Evolutionary conservation across 2,329 filamentous ascomycete genomes (phyloP).

Genomic region (Pochonia chlamydosporia): DNA sequence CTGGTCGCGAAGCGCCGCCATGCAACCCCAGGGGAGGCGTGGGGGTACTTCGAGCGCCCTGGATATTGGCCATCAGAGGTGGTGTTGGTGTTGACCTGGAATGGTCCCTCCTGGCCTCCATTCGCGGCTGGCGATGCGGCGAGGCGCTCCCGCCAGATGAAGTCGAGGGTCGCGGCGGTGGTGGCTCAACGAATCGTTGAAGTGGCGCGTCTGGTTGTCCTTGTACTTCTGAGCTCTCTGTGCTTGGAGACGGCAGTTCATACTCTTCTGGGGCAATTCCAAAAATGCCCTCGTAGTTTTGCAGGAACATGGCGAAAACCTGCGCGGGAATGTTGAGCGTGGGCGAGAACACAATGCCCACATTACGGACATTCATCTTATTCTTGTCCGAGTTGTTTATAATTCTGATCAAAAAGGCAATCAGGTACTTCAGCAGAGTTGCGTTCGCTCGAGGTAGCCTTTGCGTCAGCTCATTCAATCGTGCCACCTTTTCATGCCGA

Average conservation of each 20-base stretch:
- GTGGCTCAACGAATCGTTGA: conserved; percentile 26
- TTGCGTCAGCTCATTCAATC: conserved; percentile 72
- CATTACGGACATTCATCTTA: conserved; percentile 97
- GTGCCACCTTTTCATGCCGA: conserved; percentile 67
- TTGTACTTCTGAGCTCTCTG: conserved; percentile 31
- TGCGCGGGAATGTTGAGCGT: conserved; percentile 94
- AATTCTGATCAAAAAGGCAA: conserved; percentile 84
- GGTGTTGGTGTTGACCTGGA: conserved; percentile 42
- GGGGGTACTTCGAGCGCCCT: conserved; percentile 30
- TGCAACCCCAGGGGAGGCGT: conserved; percentile 36
- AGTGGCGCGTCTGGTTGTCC: conserved; percentile 21
- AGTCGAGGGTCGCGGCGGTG: conserved; percentile 42
- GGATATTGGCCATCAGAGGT: conserved; percentile 31
- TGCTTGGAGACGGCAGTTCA: conserved; percentile 43
- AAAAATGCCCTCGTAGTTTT: conserved; percentile 85
- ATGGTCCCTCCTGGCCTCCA: conserved; percentile 22
- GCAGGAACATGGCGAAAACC: conserved; percentile 88
- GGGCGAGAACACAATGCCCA: conserved; percentile 96
- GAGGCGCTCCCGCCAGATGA: conserved; percentile 41
- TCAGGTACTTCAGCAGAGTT: conserved; percentile 75
- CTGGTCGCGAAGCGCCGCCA: conserved; percentile 26
- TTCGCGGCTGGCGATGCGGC: conserved; percentile 42
- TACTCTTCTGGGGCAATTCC: conserved; percentile 62
- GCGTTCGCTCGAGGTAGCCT: conserved; percentile 75
- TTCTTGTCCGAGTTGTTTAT: conserved; percentile 86